These are phyloP conservation scores for Xylariaceae sp. DNA, from an alignment of 2,329 filamentous ascomycete species.

Conservation along the genomic window DNA sequence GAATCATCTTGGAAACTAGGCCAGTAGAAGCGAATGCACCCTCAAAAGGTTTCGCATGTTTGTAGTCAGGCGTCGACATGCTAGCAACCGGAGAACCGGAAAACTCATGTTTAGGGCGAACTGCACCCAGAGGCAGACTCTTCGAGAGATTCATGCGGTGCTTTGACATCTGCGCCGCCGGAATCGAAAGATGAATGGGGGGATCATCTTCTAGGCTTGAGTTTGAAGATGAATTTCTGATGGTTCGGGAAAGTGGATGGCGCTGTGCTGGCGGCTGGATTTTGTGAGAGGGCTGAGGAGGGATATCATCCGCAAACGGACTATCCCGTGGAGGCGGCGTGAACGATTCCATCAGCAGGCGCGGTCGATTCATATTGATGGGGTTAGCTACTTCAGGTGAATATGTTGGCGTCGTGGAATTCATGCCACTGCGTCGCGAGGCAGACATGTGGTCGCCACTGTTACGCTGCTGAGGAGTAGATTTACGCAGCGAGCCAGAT, in stretches of 20 bases:
- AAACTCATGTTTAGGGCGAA: constrained; percentile 26
- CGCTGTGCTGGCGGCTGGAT: constrained; percentile 47
- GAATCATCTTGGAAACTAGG: constrained; percentile 89
- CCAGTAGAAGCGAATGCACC: constrained; percentile 92
- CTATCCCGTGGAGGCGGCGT: constrained; percentile 60
- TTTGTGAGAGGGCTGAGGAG: constrained; percentile 51
- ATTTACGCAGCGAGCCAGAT: constrained; percentile 74
- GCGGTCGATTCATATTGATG: constrained; percentile 56
- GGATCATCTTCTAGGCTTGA: constrained; percentile 69
- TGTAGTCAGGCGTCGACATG: constrained; percentile 74
- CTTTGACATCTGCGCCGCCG: constrained; percentile 47
- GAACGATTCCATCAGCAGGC: constrained; percentile 75
- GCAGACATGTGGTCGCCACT: constrained; percentile 58
- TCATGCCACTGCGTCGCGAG: constrained; percentile 54
- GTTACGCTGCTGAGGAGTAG: constrained; percentile 80
- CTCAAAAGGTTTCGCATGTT: constrained; percentile 68
- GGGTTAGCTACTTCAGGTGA: constrained; percentile 51
- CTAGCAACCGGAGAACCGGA: constrained; percentile 18
- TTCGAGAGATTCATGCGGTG: constrained; percentile 59
- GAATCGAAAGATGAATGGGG: constrained; percentile 56
- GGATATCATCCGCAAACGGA: constrained; percentile 53
- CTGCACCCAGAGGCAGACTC: constrained; percentile 54
- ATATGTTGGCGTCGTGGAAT: constrained; percentile 49
- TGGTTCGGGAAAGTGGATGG: constrained; percentile 79
- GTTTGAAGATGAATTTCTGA: constrained; percentile 80